These are phyloP conservation scores for Botryotinia calthae DNA, from an alignment of 2,329 filamentous ascomycete species.

Conservation along the genomic window DNA sequence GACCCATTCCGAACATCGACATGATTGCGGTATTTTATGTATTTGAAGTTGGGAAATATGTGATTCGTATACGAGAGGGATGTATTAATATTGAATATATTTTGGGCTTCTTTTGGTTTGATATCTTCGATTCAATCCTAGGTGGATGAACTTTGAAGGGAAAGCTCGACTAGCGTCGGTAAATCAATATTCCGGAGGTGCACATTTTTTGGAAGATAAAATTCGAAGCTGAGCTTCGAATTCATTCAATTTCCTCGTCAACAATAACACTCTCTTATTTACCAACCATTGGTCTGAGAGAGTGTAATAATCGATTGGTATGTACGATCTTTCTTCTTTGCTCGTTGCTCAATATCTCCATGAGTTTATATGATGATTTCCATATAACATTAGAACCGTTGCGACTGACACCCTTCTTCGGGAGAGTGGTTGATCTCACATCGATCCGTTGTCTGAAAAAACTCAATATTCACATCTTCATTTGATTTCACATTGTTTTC, in stretches of 20 bases:
- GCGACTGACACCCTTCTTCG: slow-evolving; percentile 51
- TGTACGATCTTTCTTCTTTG: neutral
- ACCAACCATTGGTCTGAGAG: neutral
- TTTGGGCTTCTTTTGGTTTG: neutral
- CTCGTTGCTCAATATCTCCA: neutral
- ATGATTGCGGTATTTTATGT: slow-evolving; percentile 45
- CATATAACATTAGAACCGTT: slow-evolving; percentile 56
- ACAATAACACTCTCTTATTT: slow-evolving; percentile 9
- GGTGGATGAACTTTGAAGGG: slow-evolving; percentile 7
- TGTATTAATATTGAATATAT: neutral
- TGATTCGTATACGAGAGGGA: neutral
- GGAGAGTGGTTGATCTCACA: slow-evolving; percentile 51
- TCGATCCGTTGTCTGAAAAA: slow-evolving; percentile 47
- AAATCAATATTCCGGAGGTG: neutral
- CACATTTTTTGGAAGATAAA: slow-evolving; percentile 10
- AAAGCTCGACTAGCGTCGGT: slow-evolving; percentile 12
- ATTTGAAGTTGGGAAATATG: neutral
- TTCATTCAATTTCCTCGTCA: neutral
- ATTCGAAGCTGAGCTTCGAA: neutral
- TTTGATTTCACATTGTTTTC: slow-evolving; percentile 3
- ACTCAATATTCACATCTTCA: slow-evolving; percentile 16
- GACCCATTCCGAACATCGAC: slow-evolving; percentile 71
- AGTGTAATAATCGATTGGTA: neutral
- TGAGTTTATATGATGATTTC: slow-evolving; percentile 47
- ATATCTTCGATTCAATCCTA: neutral